Evolutionary conservation across 176 grass and related monocot genomes (phyloP), one percentile per base, ranked within the genome.

Genomic region (Oryza nivara): DNA sequence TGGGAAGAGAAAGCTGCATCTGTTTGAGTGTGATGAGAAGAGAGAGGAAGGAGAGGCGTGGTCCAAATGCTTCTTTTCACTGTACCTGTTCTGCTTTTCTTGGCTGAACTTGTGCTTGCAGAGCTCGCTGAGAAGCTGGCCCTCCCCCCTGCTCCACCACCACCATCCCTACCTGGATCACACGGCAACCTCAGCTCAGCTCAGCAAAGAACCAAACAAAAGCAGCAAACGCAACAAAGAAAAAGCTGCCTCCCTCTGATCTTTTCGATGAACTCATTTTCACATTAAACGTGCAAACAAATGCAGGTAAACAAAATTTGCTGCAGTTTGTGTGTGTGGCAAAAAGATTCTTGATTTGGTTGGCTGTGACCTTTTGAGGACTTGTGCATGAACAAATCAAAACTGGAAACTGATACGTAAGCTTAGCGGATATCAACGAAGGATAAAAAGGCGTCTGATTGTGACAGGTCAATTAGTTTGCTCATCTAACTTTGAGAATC

Each of bases 31-130:
- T 48, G 69, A 46, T 48, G 69, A 63, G 28, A 35, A 58, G 22
- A 46, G 65, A 20, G 26, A n/a, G 52, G 26, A n/a, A 41, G 16
- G 34, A 14, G 34, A 14, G 34, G 28, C 6, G 86, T 65, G 86
- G 74, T 65, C 80, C 51, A 83, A 65, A 73, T 66, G 68, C 28
- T 38, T 82, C 51, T 22, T 83, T 83, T 28, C 74, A 68, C 72
- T 70, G 72, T 91, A 97, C 94, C 91, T 70, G 89, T 86, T 82
- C 85, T 88, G 79, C 87, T 92, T 92, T 92, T 93, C 85, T 92
- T 97, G n/a, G 72, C 60, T 67, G 87, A 81, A 72, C 83, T 89
- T 88, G 87, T 49, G 76, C 83, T 88, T 79, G 89, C 44, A 66
- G 90, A 91, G 43, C 80, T 93, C 34, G 88, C 85, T 45, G 85